Conservation (phyloP, 306 rosid genomes). For the Malus orientalis region DNA sequence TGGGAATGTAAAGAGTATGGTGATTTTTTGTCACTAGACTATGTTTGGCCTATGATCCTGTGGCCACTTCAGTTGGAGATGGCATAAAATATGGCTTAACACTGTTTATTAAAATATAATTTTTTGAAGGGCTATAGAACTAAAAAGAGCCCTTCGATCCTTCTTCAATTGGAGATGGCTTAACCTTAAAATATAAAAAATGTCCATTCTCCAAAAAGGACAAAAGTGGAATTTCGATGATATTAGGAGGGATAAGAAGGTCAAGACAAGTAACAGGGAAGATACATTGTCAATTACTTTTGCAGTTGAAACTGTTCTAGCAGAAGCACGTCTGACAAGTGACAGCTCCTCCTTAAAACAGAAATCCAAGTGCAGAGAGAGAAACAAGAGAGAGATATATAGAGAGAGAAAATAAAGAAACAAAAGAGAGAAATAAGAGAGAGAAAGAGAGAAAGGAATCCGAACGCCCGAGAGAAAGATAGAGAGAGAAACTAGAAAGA, state of each 20-base stretch:
- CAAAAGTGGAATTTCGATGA: too few species aligned
- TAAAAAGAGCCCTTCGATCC: too few species aligned
- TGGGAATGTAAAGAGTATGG: too few species aligned
- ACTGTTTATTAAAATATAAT: too few species aligned
- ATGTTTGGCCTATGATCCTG: too few species aligned
- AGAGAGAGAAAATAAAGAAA: not conserved
- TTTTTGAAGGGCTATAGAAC: too few species aligned
- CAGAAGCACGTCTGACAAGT: not conserved
- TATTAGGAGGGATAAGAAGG: not conserved
- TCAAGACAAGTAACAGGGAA: not conserved
- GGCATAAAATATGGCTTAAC: too few species aligned
- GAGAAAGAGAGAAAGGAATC: not conserved
- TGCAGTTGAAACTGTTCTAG: constrained; percentile 15
- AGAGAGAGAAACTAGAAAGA: not conserved
- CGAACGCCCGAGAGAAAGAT: not conserved
- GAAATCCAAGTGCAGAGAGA: not conserved
- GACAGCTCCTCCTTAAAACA: constrained; percentile 16
- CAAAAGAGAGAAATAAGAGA: not conserved
- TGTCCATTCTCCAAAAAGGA: too few species aligned
- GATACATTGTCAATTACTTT: not conserved
- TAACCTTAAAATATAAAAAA: too few species aligned
- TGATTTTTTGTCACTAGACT: too few species aligned
- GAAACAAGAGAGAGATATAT: not conserved
- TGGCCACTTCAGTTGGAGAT: fast-evolving
- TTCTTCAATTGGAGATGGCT: too few species aligned